These are phyloP conservation scores for Lobulomyces angularis DNA, from an alignment of 192 early-diverging fungal genomes.

Conservation along the genomic window DNA sequence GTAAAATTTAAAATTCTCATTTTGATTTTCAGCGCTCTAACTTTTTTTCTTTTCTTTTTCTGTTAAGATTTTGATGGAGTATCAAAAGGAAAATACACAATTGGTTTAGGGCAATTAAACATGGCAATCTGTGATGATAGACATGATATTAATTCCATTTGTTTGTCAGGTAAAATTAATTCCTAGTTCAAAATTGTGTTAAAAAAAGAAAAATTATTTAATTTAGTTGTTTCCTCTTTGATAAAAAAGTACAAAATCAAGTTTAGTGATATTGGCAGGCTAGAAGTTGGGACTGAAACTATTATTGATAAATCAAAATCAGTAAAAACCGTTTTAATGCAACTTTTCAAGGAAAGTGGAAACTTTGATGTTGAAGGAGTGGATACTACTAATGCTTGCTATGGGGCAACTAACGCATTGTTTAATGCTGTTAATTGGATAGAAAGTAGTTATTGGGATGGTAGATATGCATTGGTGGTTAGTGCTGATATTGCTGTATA, in stretches of 20 bases:
- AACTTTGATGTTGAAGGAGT: constrained; percentile 94
- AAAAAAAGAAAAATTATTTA: constrained; percentile 10
- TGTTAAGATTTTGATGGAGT: constrained; percentile 84
- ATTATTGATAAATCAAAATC: constrained; percentile 99
- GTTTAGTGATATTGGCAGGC: constrained; percentile 74
- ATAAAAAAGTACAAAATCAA: constrained; percentile 86
- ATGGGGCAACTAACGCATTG: constrained; percentile 91
- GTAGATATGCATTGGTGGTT: constrained; percentile 69
- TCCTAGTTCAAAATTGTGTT: background rate
- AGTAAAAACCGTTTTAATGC: constrained; percentile 94
- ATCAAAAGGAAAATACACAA: constrained; percentile 93
- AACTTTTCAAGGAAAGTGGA: constrained; percentile 75
- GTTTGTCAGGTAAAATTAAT: constrained; percentile 55
- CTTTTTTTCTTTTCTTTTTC: constrained; percentile 9
- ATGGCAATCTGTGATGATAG: constrained; percentile 95
- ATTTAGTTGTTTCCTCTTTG: constrained; percentile 68
- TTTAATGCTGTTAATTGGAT: constrained; percentile 98
- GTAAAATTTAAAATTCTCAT: constrained; percentile 2
- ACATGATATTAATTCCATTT: constrained; percentile 86
- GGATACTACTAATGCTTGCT: constrained; percentile 98
- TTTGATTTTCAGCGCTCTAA: constrained; percentile 1
- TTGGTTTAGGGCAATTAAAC: constrained; percentile 87
- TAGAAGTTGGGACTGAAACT: constrained; percentile 98
- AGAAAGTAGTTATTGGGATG: constrained; percentile 87
- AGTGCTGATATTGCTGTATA: constrained; percentile 97